A percentile compares a stretch with the other conserved stretches of the same genome.
Conservation (phyloP, 805 yeast species). For the Ogataea glucozyma region DNA sequence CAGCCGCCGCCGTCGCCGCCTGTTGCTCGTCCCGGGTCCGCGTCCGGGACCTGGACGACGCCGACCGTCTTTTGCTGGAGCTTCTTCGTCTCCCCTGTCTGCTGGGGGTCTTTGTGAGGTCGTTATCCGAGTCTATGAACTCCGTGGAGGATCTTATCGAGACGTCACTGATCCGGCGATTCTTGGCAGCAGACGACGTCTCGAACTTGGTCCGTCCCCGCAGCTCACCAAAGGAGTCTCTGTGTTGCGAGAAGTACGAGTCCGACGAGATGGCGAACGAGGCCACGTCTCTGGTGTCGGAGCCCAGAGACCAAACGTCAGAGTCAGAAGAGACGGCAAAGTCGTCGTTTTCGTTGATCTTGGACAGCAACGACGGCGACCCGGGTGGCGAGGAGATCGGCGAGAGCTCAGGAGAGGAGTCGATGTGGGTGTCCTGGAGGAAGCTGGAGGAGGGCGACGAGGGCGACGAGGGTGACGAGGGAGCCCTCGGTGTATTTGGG, state of each 20-base stretch:
- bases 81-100: constrained; percentile 17
- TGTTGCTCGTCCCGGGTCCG: constrained; percentile 17
- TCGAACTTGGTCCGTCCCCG: constrained; percentile 25
- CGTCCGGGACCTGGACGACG: constrained; percentile 19
- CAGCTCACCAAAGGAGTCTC: constrained; percentile 29
- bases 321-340: constrained; percentile 35
- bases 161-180: constrained; percentile 30
- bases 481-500: constrained; percentile 4
- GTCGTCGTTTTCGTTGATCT: constrained; percentile 32
- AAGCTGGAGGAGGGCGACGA: constrained; percentile 1
- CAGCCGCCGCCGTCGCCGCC: constrained; percentile 8
- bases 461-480: no score
- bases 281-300: constrained; percentile 18
- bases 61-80: constrained; percentile 19
- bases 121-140: constrained; percentile 26
- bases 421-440: constrained; percentile 7
- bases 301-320: constrained; percentile 33
- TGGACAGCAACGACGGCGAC: constrained; percentile 32
- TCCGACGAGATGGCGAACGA: constrained; percentile 33
- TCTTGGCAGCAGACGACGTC: constrained; percentile 15
- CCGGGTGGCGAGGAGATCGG: constrained; percentile 15
- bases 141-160: constrained; percentile 27
- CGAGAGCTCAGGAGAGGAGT: constrained; percentile 19
- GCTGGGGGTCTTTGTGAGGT: constrained; percentile 24
- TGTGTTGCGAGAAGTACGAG: constrained; percentile 36